Percentiles rank a stretch among this genome's conserved stretches.
phyloP scores from a whole-genome alignment of 1,284 basidiomycete species.

The Kwoniella shivajii region DNA sequence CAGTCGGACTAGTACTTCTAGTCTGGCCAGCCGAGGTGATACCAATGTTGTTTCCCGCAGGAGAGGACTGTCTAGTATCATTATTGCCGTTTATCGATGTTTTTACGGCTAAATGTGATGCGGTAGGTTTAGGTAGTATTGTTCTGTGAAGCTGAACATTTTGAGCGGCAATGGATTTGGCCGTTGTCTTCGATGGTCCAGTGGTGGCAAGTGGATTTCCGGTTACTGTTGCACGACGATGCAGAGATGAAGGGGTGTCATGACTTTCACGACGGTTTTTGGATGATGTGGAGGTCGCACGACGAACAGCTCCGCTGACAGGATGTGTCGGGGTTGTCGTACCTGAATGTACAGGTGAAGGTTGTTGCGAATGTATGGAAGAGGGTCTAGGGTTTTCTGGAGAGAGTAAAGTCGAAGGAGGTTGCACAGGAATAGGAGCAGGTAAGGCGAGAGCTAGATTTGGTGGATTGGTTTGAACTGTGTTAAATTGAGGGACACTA shows the following conservation, averaged over 20 bases:
- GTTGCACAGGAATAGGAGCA: slow-evolving; percentile 9
- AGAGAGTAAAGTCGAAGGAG: slow-evolving; percentile 2
- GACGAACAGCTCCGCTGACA: slow-evolving; percentile 4
- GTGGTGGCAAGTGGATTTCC: slow-evolving; percentile 18
- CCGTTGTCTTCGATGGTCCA: slow-evolving; percentile 31
- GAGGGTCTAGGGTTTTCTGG: slow-evolving; percentile 11
- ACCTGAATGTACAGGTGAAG: slow-evolving; percentile 1
- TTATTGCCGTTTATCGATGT: neutral
- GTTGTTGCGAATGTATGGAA: neutral
- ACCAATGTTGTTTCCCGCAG: slow-evolving; percentile 1
- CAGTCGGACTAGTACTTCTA: slow-evolving; percentile 4
- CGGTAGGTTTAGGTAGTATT: slow-evolving; percentile 36
- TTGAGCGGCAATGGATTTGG: slow-evolving; percentile 40
- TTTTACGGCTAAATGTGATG: neutral
- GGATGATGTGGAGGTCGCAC: slow-evolving; percentile 21
- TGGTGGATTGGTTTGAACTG: neutral
- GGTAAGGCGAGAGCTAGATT: neutral
- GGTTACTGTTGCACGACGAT: slow-evolving; percentile 35
- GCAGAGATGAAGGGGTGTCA: slow-evolving; percentile 3
- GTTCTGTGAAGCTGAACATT: slow-evolving; percentile 26
- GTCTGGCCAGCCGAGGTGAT: slow-evolving; percentile 3
- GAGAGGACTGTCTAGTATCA: slow-evolving; percentile 1
- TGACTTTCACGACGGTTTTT: slow-evolving; percentile 2
- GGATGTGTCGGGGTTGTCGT: neutral
- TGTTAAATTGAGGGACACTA: neutral